These are phyloP conservation scores for Naegleria fowleri DNA, from an alignment of 208 protist genomes.

Conservation along the genomic window DNA sequence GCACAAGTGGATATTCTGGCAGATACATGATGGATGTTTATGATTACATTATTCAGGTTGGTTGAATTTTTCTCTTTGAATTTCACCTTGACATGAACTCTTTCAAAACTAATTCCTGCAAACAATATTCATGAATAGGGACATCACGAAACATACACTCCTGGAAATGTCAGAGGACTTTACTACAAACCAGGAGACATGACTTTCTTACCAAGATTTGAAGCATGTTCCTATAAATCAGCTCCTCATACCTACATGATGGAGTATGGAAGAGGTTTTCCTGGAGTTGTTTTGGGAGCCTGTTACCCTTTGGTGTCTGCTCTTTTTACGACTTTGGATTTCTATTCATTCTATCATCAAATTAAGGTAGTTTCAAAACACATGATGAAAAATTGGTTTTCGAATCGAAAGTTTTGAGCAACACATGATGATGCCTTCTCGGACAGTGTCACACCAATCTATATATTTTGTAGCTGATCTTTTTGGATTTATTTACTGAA, in stretches of 20 bases:
- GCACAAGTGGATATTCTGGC: neutral
- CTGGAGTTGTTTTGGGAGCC: neutral
- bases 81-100: too few relatives aligned
- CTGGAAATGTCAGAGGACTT: neutral
- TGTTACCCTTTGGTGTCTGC: neutral
- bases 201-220: neutral
- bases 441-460: too few relatives aligned
- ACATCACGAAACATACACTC: neutral
- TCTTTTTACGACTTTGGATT: constrained; percentile 5
- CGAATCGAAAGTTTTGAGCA: neutral
- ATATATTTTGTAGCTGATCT: too few relatives aligned
- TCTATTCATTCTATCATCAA: constrained; percentile 7
- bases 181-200: neutral
- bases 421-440: too few relatives aligned
- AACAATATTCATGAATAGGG: too few relatives aligned
- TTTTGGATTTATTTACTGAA: neutral
- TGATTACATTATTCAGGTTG: neutral
- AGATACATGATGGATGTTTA: constrained; percentile 9
- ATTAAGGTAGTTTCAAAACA: neutral
- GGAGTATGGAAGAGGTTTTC: constrained; percentile 2
- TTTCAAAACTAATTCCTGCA: too few relatives aligned
- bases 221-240: neutral
- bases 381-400: neutral
- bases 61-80: too few relatives aligned
- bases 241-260: neutral